Evolutionary conservation across 2,329 filamentous ascomycete genomes (phyloP).

Genomic region (Elsinoe arachidis): DNA sequence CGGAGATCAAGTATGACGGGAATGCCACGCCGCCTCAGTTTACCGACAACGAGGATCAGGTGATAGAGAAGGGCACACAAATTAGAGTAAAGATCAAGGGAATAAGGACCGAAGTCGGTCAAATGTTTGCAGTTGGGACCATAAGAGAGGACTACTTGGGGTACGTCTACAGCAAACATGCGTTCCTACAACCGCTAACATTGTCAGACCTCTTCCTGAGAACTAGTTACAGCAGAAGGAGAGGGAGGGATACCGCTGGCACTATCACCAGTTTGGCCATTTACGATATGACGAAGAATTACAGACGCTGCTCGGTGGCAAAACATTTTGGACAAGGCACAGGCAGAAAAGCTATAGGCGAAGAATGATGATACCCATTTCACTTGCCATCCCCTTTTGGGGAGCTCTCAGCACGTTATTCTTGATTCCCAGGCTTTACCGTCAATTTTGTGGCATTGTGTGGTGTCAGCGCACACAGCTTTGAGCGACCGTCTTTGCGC

Average conservation of each 20-base stretch:
- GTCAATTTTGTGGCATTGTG: no score
- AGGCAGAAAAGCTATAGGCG: no score
- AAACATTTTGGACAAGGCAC: no score
- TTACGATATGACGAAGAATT: not conserved
- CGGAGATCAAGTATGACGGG: conserved; percentile 86
- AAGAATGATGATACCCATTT: no score
- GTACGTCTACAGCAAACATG: conserved; percentile 17
- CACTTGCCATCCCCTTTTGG: no score
- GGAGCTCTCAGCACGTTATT: no score
- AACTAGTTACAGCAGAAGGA: not conserved
- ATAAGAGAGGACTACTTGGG: conserved; percentile 64
- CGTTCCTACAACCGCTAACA: not conserved
- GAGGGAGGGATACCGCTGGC: no score
- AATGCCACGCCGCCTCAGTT: conserved; percentile 96
- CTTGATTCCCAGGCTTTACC: no score
- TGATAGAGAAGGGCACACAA: conserved; percentile 88
- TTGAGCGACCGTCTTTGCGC: no score
- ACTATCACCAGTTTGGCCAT: no score
- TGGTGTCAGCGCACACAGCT: no score
- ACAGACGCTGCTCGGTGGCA: no score
- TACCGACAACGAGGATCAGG: conserved; percentile 87
- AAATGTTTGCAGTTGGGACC: conserved; percentile 94
- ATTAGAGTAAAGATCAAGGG: conserved; percentile 92
- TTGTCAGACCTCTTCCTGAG: not conserved
- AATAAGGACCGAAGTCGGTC: conserved; percentile 82